These are phyloP conservation scores for Arxiozyma heterogenica DNA, from an alignment of 1,139 yeast species.

Conservation along the genomic window DNA sequence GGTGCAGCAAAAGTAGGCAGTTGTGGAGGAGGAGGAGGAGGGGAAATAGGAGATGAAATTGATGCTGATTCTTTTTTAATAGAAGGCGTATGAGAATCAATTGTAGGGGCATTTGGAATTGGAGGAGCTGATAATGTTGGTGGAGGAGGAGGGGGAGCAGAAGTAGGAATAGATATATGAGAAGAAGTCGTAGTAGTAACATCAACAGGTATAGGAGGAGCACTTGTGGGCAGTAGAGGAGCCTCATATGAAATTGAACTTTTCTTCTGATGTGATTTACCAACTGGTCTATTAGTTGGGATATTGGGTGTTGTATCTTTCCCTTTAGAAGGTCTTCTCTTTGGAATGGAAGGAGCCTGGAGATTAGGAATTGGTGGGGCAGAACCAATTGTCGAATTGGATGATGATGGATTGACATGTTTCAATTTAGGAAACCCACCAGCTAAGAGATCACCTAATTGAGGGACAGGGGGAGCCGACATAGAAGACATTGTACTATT, in stretches of 20 bases:
- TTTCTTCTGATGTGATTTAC: conserved; percentile 4
- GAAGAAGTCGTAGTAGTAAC: background rate
- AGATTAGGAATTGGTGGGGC: conserved; percentile 23
- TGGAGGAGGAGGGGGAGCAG: conserved; percentile 19
- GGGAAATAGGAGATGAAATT: conserved; percentile 15
- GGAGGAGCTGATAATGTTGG: conserved; percentile 4
- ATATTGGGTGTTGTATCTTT: background rate
- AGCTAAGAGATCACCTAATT: conserved; percentile 70
- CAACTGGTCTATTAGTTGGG: background rate
- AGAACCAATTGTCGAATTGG: conserved; percentile 18
- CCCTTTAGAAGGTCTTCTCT: conserved; percentile 14
- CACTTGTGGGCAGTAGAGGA: conserved; percentile 29
- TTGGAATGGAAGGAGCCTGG: conserved; percentile 10
- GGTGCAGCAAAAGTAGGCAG: conserved; percentile 11
- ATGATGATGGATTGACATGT: conserved; percentile 32
- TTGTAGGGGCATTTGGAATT: conserved; percentile 3
- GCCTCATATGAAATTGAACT: conserved; percentile 20
- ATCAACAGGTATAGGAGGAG: conserved; percentile 12
- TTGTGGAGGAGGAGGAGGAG: conserved; percentile 16
- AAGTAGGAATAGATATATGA: conserved; percentile 12
- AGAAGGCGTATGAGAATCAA: background rate
- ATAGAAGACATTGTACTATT: conserved; percentile 11
- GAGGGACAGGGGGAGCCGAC: conserved; percentile 31
- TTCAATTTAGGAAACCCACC: conserved; percentile 79
- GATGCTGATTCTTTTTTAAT: conserved; percentile 6